A percentile compares a stretch with the other conserved stretches of the same genome.
These are phyloP conservation scores for Scalesia atractyloides DNA, from an alignment of 129 eudicot genomes.

Conservation along the genomic window DNA sequence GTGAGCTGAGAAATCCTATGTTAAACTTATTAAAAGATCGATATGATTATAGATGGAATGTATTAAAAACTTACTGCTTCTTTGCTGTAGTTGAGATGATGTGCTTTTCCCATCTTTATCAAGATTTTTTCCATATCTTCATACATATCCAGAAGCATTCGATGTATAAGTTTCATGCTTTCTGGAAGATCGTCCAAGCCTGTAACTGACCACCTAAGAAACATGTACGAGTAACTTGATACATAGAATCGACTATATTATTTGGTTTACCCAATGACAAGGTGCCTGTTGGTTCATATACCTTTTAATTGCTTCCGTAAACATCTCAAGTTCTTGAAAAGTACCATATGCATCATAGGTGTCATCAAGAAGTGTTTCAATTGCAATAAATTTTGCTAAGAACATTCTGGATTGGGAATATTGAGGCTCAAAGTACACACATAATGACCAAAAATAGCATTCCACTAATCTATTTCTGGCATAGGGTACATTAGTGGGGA, in stretches of 20 bases:
- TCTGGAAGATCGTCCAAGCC: neutral
- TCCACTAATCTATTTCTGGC: constrained; percentile 1
- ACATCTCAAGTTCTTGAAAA: neutral
- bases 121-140: constrained; percentile 14
- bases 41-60: too few relatives aligned
- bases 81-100: neutral
- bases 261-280: neutral
- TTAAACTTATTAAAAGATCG: too few relatives aligned
- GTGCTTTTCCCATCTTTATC: neutral
- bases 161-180: neutral
- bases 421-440: neutral
- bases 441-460: neutral
- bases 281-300: neutral
- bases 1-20: too few relatives aligned
- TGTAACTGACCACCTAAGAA: constrained; percentile 7
- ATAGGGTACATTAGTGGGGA: neutral
- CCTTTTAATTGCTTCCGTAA: neutral
- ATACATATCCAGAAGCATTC: neutral
- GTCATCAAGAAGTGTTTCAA: constrained; percentile 15
- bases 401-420: constrained; percentile 10
- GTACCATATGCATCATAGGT: constrained; percentile 7
- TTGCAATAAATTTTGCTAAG: neutral
- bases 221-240: neutral
- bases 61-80: neutral
- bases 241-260: neutral